Evolutionary conservation across 192 early-diverging fungal species (phyloP).

Genomic region (Coemansia sp.): DNA sequence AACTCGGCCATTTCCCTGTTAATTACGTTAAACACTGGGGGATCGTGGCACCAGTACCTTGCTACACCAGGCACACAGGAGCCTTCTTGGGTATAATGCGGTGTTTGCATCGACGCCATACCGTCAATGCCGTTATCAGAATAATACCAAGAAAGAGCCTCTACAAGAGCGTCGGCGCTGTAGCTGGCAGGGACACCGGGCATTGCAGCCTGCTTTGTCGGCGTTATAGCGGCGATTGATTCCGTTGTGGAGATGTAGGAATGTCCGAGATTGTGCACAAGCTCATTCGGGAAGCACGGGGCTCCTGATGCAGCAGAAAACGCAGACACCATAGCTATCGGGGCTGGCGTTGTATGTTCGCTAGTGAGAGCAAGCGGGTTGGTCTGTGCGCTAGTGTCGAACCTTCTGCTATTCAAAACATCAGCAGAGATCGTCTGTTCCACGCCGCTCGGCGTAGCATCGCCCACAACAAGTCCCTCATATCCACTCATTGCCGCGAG

Average conservation of each 20-base stretch:
- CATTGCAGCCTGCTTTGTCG: constrained; percentile 6
- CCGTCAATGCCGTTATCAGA: background rate
- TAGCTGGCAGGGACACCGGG: background rate
- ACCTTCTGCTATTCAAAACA: background rate
- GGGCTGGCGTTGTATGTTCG: constrained; percentile 5
- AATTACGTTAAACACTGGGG: background rate
- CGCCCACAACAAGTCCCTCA: constrained; percentile 9
- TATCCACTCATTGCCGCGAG: constrained; percentile 29
- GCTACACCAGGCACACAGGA: background rate
- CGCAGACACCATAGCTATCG: constrained; percentile 14
- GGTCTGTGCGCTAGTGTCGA: background rate
- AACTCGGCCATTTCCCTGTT: background rate
- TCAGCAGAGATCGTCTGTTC: background rate
- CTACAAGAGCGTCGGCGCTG: constrained; percentile 8
- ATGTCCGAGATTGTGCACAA: background rate
- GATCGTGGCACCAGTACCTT: background rate
- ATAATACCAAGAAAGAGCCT: constrained; percentile 21
- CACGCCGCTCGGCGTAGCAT: background rate
- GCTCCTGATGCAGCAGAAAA: constrained; percentile 21
- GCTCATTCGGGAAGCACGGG: constrained; percentile 5
- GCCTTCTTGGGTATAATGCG: background rate
- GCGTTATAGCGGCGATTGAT: background rate
- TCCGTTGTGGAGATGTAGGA: background rate
- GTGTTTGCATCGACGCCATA: background rate
- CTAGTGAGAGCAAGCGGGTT: background rate